Conservation (phyloP, 768 basidiomycete species). For the Boletus huronensis region DNA sequence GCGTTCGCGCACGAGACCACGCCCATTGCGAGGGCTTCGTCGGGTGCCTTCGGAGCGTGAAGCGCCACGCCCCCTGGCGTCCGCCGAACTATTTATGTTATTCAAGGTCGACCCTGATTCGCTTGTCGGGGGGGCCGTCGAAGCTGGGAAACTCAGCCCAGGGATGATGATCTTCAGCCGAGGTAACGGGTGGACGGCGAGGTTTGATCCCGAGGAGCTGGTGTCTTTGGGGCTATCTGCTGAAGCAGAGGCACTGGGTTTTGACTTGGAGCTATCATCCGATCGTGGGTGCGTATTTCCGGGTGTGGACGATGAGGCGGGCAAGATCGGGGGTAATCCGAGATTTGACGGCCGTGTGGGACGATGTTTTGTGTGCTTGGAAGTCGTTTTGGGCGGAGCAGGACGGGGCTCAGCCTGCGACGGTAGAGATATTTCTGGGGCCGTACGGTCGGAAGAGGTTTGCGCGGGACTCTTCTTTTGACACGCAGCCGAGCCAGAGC, state of each 20-base stretch:
- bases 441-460: not conserved
- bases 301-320: not conserved
- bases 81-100: not conserved
- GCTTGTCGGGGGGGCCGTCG: not conserved
- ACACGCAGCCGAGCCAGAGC: not conserved
- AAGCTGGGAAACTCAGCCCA: not conserved
- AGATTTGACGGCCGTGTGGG: conserved; percentile 17
- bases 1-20: not conserved
- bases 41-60: not conserved
- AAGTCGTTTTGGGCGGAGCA: not conserved
- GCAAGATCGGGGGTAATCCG: not conserved
- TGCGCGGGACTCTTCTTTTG: not conserved
- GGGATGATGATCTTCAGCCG: conserved; percentile 6
- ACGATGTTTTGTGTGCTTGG: not conserved
- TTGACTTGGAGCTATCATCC: not conserved
- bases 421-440: not conserved
- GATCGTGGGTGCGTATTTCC: not conserved
- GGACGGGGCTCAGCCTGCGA: not conserved
- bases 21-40: not conserved
- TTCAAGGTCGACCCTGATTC: not conserved
- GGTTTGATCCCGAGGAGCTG: not conserved
- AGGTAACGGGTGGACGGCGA: not conserved
- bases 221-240: not conserved
- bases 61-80: not conserved
- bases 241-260: not conserved